These are phyloP conservation scores for Musa troglodytarum DNA, from an alignment of 176 grass and related monocot genomes.

Conservation along the genomic window DNA sequence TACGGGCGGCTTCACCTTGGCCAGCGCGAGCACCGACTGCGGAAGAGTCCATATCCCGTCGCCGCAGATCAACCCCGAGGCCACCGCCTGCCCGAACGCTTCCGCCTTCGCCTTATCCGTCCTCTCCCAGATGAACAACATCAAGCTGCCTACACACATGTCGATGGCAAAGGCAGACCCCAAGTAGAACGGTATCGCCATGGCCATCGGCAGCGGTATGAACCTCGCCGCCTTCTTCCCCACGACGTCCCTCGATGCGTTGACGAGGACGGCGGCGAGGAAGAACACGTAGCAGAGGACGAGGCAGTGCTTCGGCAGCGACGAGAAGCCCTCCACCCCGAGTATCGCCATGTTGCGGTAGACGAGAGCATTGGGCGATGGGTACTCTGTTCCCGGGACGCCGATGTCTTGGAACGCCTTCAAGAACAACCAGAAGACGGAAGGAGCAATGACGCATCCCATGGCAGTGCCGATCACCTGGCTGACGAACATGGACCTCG, in stretches of 20 bases:
- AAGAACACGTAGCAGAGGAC: conserved; percentile 40
- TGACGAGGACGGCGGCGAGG: conserved; percentile 26
- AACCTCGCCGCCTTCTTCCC: conserved; percentile 25
- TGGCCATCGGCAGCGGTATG: conserved; percentile 48
- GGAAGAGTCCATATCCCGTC: conserved; percentile 69
- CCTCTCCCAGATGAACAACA: conserved; percentile 38
- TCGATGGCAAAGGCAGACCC: conserved; percentile 54
- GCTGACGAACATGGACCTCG: conserved; percentile 53
- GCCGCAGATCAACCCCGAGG: conserved; percentile 66
- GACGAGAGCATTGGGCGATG: conserved; percentile 43
- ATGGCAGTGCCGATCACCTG: conserved; percentile 51
- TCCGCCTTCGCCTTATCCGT: conserved; percentile 26
- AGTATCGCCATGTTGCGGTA: conserved; percentile 63
- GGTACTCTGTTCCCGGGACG: conserved; percentile 35
- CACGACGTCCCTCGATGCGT: conserved; percentile 36
- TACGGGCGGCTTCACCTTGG: conserved; percentile 51
- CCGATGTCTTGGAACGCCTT: conserved; percentile 33
- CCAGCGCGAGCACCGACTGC: conserved; percentile 56
- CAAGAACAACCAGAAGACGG: conserved; percentile 57
- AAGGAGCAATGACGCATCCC: conserved; percentile 52
- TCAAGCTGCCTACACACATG: conserved; percentile 55
- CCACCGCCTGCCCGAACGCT: conserved; percentile 51
- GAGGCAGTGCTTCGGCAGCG: conserved; percentile 46
- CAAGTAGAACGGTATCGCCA: conserved; percentile 58
- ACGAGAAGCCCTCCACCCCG: conserved; percentile 35